phyloP scores from a whole-genome alignment of 371 early-diverging fungal species.

The Mortierella sp. region DNA sequence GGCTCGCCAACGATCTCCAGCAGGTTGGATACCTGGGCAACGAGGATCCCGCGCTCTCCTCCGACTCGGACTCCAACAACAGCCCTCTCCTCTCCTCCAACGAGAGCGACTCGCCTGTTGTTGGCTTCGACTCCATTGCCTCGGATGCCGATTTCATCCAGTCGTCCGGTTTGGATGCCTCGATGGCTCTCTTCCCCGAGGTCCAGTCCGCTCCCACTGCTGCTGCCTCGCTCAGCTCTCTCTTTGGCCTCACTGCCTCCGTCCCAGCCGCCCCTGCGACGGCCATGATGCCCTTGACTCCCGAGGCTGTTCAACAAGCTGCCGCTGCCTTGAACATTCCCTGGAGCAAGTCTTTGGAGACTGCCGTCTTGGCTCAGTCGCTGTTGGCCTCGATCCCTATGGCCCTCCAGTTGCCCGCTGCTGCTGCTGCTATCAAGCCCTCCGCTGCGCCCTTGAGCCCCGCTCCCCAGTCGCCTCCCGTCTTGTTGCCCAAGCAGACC shows the following conservation, averaged over 20 bases:
- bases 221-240: neutral
- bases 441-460: conserved; percentile 19
- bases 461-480: conserved; percentile 27
- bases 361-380: conserved; percentile 52
- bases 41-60: conserved; percentile 30
- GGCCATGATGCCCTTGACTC: conserved; percentile 40
- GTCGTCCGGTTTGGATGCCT: conserved; percentile 24
- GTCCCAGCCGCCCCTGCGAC: conserved; percentile 22
- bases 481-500: conserved; percentile 36
- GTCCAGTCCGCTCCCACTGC: conserved; percentile 7
- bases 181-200: conserved; percentile 53
- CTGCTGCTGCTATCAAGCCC: conserved; percentile 16
- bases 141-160: conserved; percentile 43
- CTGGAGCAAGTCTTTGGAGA: conserved; percentile 54
- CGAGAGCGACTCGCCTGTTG: conserved; percentile 43
- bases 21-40: conserved; percentile 36
- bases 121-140: conserved; percentile 55
- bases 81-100: conserved; percentile 31
- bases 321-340: conserved; percentile 58
- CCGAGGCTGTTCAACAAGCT: conserved; percentile 53
- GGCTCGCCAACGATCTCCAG: conserved; percentile 55
- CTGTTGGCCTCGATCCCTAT: conserved; percentile 48
- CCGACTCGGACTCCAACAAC: conserved; percentile 30
- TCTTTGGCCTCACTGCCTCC: conserved; percentile 19
- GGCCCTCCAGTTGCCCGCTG: conserved; percentile 24